Evolutionary conservation across 2,329 filamentous ascomycete species (phyloP).

Genomic region (Sporothrix euskadiensis): DNA sequence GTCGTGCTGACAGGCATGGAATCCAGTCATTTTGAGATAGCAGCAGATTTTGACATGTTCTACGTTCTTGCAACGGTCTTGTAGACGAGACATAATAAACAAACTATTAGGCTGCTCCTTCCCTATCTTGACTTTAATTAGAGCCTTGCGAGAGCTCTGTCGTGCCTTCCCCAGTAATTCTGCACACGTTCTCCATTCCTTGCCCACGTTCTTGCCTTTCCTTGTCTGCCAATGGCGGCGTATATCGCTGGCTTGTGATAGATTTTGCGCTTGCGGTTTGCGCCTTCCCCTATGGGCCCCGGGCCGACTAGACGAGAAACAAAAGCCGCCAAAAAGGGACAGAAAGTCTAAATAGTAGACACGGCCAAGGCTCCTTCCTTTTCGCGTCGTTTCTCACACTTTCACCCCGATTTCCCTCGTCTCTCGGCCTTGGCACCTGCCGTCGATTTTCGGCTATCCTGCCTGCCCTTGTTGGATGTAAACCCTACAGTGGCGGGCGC

Average conservation of each 20-base stretch:
- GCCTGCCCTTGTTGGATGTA: conserved; percentile 6
- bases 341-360: background rate
- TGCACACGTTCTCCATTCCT: background rate
- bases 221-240: conserved; percentile 9
- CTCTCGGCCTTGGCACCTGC: background rate
- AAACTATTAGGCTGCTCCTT: background rate
- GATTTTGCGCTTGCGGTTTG: background rate
- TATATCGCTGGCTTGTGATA: conserved; percentile 18
- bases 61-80: background rate
- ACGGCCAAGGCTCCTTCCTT: background rate
- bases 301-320: background rate
- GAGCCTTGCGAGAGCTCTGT: background rate
- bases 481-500: conserved; percentile 16
- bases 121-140: background rate
- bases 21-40: background rate
- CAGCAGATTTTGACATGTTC: background rate
- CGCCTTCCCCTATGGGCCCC: conserved; percentile 1
- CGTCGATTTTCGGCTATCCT: background rate
- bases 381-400: background rate
- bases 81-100: background rate
- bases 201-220: background rate
- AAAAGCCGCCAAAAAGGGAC: background rate
- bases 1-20: conserved; percentile 10
- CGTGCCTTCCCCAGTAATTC: background rate
- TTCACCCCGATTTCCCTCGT: background rate